Base-by-base conservation (phyloP, 2,329 filamentous ascomycete species). In the Blumeriella jaapii region DNA sequence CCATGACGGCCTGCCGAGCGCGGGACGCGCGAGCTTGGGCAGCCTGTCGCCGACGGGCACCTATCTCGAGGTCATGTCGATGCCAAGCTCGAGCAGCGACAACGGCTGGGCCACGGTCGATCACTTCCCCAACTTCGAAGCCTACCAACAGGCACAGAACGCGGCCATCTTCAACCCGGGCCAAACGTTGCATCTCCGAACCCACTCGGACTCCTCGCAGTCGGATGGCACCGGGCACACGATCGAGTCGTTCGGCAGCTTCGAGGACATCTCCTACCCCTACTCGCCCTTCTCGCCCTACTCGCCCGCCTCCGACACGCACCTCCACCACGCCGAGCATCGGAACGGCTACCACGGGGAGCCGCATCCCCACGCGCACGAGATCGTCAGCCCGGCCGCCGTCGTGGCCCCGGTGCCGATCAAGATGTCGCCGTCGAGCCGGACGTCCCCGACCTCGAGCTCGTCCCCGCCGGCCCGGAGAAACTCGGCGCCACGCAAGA, bases 31-130 rank as follows among this genome's bases (percentile, higher is more conserved):
- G 59, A 68, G 65, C 49, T 49, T 69, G 40, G 68, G 63, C 38
- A 72, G 63, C 55, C 78, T 74, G 52, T 87, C 82, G 23, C 82
- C 82, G 1, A 82, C 78, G 1, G 78, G 82, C 49, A 82, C 79
- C 18, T 87, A 84, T 57, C 64, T 94, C 29, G 87, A 95, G 59
- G 82, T 93, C 20, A 64, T 89, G 31, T 95, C 89, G 5, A 65
- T 94, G 27, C 71, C 74, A 15, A 79, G 77, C 37, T 85, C 85
- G n/a, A 71, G 71, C 46, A 83, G 82, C 53, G 86, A 93, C 50
- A 83, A 87, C 49, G 83, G 84, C 39, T 96, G 87, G 87, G 76
- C 74, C 32, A 73, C 82, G 47, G 77, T 95, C 38, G 82, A 91
- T 46, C 72, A 75, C 55, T 78, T 78, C 40, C 78, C 74, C 42